Percentiles rank a stretch among this genome's conserved stretches.
These are phyloP conservation scores for Aspergillus flavus DNA, from an alignment of 2,329 filamentous ascomycete species.

Conservation along the genomic window DNA sequence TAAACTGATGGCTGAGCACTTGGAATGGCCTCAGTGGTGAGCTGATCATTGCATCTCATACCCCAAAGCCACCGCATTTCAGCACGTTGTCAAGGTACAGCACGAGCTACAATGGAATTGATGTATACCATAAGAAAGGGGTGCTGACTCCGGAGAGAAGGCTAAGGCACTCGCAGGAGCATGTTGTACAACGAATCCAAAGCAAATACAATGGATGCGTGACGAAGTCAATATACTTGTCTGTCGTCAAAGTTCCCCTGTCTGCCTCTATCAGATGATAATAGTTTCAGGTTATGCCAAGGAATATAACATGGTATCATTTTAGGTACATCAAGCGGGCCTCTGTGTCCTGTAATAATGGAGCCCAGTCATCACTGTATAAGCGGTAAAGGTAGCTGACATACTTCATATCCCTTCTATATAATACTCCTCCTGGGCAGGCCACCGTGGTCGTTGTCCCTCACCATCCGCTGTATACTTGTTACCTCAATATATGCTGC, in stretches of 20 bases:
- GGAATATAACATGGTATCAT: background rate
- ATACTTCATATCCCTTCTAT: background rate
- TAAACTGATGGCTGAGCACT: background rate
- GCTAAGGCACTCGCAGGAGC: no score
- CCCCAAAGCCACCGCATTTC: background rate
- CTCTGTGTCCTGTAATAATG: background rate
- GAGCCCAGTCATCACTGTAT: background rate
- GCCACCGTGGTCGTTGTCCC: background rate
- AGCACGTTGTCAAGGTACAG: no score
- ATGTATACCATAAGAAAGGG: background rate
- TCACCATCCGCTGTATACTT: background rate
- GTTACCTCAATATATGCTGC: background rate
- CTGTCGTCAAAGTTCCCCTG: background rate
- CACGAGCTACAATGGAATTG: no score
- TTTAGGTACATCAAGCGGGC: background rate
- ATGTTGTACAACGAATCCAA: no score
- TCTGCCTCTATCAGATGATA: background rate
- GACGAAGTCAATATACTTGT: background rate
- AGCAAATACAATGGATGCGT: background rate
- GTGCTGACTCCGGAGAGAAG: background rate
- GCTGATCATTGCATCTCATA: background rate
- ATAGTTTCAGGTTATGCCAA: background rate
- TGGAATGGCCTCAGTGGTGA: background rate
- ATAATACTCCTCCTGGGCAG: background rate
- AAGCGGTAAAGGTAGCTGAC: background rate